A percentile compares a stretch with the other conserved stretches of the same genome.
Evolutionary conservation across 2,329 filamentous ascomycete species (phyloP).

Genomic region (Botrytis galanthina): DNA sequence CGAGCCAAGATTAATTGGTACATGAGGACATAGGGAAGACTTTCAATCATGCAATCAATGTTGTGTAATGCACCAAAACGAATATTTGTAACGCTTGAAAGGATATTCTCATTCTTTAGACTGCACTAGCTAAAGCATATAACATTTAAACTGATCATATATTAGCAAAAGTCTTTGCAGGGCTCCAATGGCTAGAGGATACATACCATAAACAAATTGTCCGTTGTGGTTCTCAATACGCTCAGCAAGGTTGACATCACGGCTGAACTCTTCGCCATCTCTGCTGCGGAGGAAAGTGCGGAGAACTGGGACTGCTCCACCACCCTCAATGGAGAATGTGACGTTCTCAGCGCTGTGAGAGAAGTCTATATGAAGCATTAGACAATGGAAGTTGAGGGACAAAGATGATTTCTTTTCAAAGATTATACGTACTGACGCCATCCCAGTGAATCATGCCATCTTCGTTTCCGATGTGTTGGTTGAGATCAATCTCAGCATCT

Average conservation of each 20-base stretch:
- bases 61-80: not conserved
- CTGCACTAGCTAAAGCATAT: constrained; percentile 17
- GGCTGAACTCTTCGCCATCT: constrained; percentile 38
- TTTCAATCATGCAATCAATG: not conserved
- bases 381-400: not conserved
- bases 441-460: constrained; percentile 47
- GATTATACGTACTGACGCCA: constrained; percentile 26
- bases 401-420: too few species aligned
- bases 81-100: constrained; percentile 9
- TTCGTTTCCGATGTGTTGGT: constrained; percentile 53
- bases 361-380: constrained; percentile 36
- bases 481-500: constrained; percentile 52
- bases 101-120: constrained; percentile 14
- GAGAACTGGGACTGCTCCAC: constrained; percentile 43
- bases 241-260: constrained; percentile 46
- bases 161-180: not conserved
- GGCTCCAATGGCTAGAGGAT: not conserved
- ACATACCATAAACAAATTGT: constrained; percentile 41
- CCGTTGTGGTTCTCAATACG: constrained; percentile 44
- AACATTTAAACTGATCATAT: constrained; percentile 5
- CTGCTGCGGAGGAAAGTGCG: constrained; percentile 40
- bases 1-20: not conserved
- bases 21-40: not conserved
- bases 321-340: constrained; percentile 43
- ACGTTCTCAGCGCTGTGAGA: constrained; percentile 40